phyloP scores from a whole-genome alignment of 371 early-diverging fungal genomes.

The Apophysomyces elegans region DNA sequence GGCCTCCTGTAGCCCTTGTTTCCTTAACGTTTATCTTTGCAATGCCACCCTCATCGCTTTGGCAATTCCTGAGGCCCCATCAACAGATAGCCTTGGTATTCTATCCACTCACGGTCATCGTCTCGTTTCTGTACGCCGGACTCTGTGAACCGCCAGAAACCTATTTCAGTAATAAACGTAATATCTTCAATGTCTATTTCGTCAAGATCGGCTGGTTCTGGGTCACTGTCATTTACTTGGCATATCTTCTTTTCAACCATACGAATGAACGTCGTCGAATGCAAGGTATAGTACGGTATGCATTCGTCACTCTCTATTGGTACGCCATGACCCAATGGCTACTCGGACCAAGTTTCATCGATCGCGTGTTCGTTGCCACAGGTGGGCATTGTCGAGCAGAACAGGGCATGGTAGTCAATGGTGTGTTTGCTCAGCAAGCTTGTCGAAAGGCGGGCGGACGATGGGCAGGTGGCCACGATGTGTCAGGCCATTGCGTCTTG shows the following conservation, averaged over 20 bases:
- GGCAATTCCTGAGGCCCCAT: slow-evolving; percentile 31
- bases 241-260: slow-evolving; percentile 37
- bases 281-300: slow-evolving; percentile 56
- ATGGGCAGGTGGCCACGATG: slow-evolving; percentile 82
- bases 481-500: slow-evolving; percentile 90
- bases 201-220: slow-evolving; percentile 90
- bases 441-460: slow-evolving; percentile 72
- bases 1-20: background rate
- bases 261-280: slow-evolving; percentile 22
- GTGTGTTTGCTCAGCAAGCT: slow-evolving; percentile 34
- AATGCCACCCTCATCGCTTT: background rate
- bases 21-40: background rate
- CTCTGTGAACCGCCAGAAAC: slow-evolving; percentile 37
- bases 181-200: slow-evolving; percentile 75
- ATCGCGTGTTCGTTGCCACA: slow-evolving; percentile 73
- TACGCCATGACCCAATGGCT: slow-evolving; percentile 81
- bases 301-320: slow-evolving; percentile 82
- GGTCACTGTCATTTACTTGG: slow-evolving; percentile 63
- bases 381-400: slow-evolving; percentile 64
- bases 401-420: background rate
- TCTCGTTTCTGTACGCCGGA: slow-evolving; percentile 32
- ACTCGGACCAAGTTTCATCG: slow-evolving; percentile 81
- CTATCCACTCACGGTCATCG: slow-evolving; percentile 31
- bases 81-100: slow-evolving; percentile 29
- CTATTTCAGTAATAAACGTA: slow-evolving; percentile 73